A percentile compares a stretch with the other conserved stretches of the same genome.
Evolutionary conservation across 495 filamentous ascomycete species (phyloP).

Genomic region (Elasticomyces elasticus): DNA sequence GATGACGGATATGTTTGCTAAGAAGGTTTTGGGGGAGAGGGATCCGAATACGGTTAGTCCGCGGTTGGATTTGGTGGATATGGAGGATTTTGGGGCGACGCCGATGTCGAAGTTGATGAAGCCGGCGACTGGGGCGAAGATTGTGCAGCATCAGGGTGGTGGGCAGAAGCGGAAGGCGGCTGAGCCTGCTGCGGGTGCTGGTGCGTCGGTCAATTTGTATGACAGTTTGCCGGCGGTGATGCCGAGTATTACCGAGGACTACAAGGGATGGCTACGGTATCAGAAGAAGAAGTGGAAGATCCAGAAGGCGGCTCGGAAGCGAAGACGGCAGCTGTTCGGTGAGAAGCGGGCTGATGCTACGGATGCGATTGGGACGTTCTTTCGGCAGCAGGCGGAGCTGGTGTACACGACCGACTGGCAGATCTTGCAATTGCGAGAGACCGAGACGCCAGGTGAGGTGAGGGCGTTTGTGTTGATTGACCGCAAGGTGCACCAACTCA

Average conservation of each 20-base stretch:
- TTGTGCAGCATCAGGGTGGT: conserved; percentile 40
- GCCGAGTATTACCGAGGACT: conserved; percentile 80
- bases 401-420: conserved; percentile 91
- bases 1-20: conserved; percentile 88
- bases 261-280: conserved; percentile 79
- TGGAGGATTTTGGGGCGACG: conserved; percentile 73
- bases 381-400: conserved; percentile 81
- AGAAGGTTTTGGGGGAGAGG: conserved; percentile 63
- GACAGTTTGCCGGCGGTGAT: conserved; percentile 74
- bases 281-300: conserved; percentile 99
- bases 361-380: conserved; percentile 73
- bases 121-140: conserved; percentile 52
- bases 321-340: conserved; percentile 85
- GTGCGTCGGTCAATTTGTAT: conserved; percentile 63
- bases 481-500: conserved; percentile 75
- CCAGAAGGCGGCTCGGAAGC: conserved; percentile 80
- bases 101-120: conserved; percentile 45
- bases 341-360: conserved; percentile 59
- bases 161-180: conserved; percentile 78
- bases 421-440: conserved; percentile 72
- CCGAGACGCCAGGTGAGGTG: conserved; percentile 74
- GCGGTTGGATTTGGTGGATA: conserved; percentile 68
- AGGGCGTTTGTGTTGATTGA: conserved; percentile 87
- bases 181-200: conserved; percentile 40
- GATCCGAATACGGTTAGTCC: conserved; percentile 57